Percentiles rank a stretch among this genome's conserved stretches.
Conservation (phyloP, 768 basidiomycete genomes). For the Pleurotus ostreatus region DNA sequence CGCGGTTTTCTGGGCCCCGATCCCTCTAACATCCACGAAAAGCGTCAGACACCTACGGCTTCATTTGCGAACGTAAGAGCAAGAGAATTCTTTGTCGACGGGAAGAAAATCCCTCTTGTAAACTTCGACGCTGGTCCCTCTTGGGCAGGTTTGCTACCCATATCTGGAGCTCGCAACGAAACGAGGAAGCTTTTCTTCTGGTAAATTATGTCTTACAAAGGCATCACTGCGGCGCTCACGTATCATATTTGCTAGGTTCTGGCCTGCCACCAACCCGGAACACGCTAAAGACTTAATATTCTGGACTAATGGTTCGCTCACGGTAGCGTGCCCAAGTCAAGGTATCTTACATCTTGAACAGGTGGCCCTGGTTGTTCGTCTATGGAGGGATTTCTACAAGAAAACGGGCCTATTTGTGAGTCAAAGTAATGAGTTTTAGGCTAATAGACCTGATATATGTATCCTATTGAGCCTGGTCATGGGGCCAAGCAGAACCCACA, state of each 20-base stretch:
- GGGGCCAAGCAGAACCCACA: constrained; percentile 40
- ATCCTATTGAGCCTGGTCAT: constrained; percentile 33
- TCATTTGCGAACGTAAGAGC: constrained; percentile 60
- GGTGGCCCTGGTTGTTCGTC: constrained; percentile 73
- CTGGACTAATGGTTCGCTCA: constrained; percentile 45
- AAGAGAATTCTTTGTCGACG: constrained; percentile 43
- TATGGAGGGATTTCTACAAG: constrained; percentile 62
- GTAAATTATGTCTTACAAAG: constrained; percentile 12
- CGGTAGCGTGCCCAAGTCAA: neutral
- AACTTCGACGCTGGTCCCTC: constrained; percentile 67
- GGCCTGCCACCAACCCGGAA: constrained; percentile 59
- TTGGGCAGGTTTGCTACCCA: constrained; percentile 66
- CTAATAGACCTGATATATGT: neutral
- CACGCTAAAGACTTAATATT: constrained; percentile 60
- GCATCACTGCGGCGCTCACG: no score
- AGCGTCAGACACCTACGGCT: constrained; percentile 27
- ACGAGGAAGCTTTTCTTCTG: constrained; percentile 56
- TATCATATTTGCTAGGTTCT: constrained; percentile 52
- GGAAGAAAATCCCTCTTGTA: constrained; percentile 45
- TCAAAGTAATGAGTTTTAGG: constrained; percentile 16
- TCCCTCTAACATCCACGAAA: constrained; percentile 14
- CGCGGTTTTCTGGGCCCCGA: constrained; percentile 32
- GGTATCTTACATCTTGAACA: constrained; percentile 27
- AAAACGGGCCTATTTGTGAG: constrained; percentile 56
- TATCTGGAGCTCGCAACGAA: constrained; percentile 51